A percentile compares a stretch with the other conserved stretches of the same genome.
phyloP scores from a whole-genome alignment of 2,329 filamentous ascomycete species.

The Tolypocladium cylindrosporum region DNA sequence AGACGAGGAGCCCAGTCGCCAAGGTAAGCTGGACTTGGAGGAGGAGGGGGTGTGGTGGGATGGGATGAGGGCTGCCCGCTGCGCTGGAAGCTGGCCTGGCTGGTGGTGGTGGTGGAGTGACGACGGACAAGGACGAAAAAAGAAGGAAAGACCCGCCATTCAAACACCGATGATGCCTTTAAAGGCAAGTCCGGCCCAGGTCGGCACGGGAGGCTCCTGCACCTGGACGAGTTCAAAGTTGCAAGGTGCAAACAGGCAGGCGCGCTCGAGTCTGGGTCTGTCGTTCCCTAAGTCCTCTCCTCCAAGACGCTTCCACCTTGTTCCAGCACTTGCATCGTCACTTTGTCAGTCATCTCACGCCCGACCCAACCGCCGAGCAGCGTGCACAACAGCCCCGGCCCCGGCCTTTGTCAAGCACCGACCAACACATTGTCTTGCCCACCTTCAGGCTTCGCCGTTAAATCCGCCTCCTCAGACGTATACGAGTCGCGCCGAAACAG shows the following conservation, averaged over 20 bases:
- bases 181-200: background rate
- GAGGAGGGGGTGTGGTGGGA: background rate
- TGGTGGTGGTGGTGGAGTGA: background rate
- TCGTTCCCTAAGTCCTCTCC: background rate
- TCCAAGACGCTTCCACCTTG: background rate
- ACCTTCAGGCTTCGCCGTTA: background rate
- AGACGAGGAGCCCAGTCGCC: background rate
- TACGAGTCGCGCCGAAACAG: slow-evolving; percentile 1
- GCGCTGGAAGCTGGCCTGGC: background rate
- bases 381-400: background rate
- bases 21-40: background rate
- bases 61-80: background rate
- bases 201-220: background rate
- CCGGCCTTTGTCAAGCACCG: background rate
- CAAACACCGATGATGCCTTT: background rate
- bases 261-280: background rate
- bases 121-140: background rate
- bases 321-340: background rate
- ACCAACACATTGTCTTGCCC: background rate
- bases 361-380: background rate
- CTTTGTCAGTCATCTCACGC: background rate
- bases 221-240: background rate
- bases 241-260: background rate
- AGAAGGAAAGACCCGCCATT: background rate
- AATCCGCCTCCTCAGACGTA: background rate